Base-by-base conservation (phyloP, 2,329 filamentous ascomycete species). In the Fonsecaea nubica region DNA sequence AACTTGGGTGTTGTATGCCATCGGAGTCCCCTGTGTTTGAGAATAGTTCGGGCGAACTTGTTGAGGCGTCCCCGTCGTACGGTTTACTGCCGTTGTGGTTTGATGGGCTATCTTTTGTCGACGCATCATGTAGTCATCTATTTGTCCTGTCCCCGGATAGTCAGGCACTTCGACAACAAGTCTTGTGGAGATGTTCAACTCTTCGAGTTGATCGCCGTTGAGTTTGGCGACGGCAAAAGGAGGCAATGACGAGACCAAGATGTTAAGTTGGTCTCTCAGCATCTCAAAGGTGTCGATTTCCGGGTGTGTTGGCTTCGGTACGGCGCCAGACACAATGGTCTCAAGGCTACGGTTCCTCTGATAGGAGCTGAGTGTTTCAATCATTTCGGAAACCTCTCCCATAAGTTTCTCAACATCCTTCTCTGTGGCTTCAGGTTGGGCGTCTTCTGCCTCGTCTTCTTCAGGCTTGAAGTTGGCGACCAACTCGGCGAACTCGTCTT, bases 191-290 rank as follows among this genome's bases (percentile, higher is more conserved):
- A 96, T 90, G 69, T 92, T 89, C 56, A 97, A 82, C 65, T 93
- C 91, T 35, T 89, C 90, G n/a, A 96, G 80, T 76, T 93, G 91
- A 75, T 96, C 90, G 9, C 92, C 92, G 73, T 96, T 90, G 68
- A 97, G 82, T 74, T 95, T 94, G 5, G 93, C 89, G 30, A 97
- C 90, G 1, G 91, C 91, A 75, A 92, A 95, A 1, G 93, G 93
- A 1, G 93, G 93, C 10, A 97, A 80, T 45, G 86, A 87, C 70
- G 90, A 85, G 67, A 96, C 86, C 69, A 96, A 87, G 35, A 93
- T 81, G 0, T 87, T 82, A 21, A 97, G 81, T 75, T 93, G 92
- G 3, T 89, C 86, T 75, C 90, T 92, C 60, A 97, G 83, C 32
- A 89, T 85, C 69, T 92, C 85, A 75, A 96, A 96, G 0, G 86